Conservation (phyloP, 345 rosid species). For the Nasturtium officinale region DNA sequence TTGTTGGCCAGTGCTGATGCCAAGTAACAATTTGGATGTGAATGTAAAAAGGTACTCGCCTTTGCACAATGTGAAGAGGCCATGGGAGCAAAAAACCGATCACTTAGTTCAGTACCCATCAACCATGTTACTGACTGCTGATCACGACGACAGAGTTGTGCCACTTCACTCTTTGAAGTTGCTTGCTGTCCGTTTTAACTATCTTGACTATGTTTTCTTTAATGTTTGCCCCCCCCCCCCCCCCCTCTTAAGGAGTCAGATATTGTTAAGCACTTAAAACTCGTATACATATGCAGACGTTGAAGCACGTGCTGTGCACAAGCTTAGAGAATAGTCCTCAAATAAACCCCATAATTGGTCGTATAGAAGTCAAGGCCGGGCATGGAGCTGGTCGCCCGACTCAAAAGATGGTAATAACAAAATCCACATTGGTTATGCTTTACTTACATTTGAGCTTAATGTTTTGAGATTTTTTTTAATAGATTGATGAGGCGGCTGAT, state of each 20-base stretch:
- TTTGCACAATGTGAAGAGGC: slow-evolving; percentile 86
- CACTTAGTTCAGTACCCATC: slow-evolving; percentile 67
- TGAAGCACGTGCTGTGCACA: slow-evolving; percentile 75
- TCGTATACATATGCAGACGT: slow-evolving; percentile 53
- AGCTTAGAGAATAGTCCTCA: slow-evolving; percentile 84
- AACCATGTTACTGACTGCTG: slow-evolving; percentile 93
- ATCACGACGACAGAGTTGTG: slow-evolving; percentile 93
- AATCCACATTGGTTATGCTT: not conserved
- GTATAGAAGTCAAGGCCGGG: slow-evolving; percentile 88
- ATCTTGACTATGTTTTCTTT: not conserved
- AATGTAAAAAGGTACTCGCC: slow-evolving; percentile 76
- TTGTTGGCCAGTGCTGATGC: slow-evolving; percentile 13
- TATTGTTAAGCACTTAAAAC: slow-evolving; percentile 2
- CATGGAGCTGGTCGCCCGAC: slow-evolving; percentile 96
- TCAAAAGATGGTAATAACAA: slow-evolving; percentile 60
- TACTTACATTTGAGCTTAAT: not conserved
- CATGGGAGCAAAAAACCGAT: slow-evolving; percentile 66
- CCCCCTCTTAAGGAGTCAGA: not conserved
- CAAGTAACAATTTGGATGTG: slow-evolving; percentile 8
- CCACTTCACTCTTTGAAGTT: slow-evolving; percentile 86
- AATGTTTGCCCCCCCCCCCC: not conserved
- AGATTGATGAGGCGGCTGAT: slow-evolving; percentile 93
- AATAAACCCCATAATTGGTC: slow-evolving; percentile 82
- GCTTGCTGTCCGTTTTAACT: slow-evolving; percentile 65
- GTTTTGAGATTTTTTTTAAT: slow-evolving; percentile 16